Conservation (phyloP, 176 grass and related monocot species). For the Miscanthus lutarioriparius region DNA sequence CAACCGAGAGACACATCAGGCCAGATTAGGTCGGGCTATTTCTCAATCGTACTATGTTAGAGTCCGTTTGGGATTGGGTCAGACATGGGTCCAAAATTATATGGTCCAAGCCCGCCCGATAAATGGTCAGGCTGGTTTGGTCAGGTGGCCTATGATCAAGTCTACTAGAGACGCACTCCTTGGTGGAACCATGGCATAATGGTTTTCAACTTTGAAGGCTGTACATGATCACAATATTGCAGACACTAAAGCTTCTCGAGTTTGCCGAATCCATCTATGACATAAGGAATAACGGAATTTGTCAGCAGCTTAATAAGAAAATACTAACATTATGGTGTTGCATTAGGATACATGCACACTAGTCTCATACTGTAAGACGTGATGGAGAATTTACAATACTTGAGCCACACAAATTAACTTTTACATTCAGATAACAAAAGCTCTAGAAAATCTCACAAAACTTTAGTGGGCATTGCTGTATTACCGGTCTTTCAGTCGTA, state of each 20-base stretch:
- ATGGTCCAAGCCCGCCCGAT: no score
- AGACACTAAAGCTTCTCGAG: neutral
- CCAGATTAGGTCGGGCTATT: no score
- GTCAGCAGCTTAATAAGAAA: neutral
- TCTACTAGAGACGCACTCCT: neutral
- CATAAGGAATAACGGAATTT: neutral
- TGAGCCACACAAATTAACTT: neutral
- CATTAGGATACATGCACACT: neutral
- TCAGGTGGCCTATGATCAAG: neutral
- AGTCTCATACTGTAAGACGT: neutral
- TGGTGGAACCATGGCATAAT: neutral
- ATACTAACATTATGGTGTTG: neutral
- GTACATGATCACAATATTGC: neutral
- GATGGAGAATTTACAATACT: conserved; percentile 2
- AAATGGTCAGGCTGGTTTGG: no score
- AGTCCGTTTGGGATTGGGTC: no score
- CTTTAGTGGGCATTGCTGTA: no score
- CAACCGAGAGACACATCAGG: no score
- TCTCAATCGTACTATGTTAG: no score
- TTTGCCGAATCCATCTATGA: neutral
- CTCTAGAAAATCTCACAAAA: neutral
- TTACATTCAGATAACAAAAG: conserved; percentile 5
- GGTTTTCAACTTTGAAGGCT: neutral
- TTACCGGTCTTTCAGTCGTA: no score
- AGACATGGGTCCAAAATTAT: no score